phyloP scores from a whole-genome alignment of 2,329 filamentous ascomycete species.

The Dryadomyces quercivorus region DNA sequence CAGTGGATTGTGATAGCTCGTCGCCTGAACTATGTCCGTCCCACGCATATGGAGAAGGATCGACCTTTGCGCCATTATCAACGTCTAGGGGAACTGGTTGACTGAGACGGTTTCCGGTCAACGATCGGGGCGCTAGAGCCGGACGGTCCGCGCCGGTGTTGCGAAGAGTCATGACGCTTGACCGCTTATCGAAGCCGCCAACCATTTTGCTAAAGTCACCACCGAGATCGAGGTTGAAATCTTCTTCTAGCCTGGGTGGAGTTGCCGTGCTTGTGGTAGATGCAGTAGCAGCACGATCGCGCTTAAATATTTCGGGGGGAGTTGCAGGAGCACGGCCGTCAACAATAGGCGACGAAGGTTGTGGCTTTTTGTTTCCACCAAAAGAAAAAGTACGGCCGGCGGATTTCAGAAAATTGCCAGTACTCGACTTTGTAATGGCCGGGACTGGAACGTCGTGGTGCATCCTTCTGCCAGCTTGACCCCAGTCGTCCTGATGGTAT shows the following conservation, averaged over 20 bases:
- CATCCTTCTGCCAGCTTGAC: slow-evolving; percentile 23
- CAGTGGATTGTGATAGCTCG: slow-evolving; percentile 27
- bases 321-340: slow-evolving; percentile 19
- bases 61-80: slow-evolving; percentile 30
- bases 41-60: slow-evolving; percentile 37
- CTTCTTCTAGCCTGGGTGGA: slow-evolving; percentile 33
- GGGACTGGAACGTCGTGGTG: slow-evolving; percentile 27
- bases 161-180: slow-evolving; percentile 35
- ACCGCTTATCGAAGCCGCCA: slow-evolving; percentile 42
- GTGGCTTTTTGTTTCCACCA: slow-evolving; percentile 40
- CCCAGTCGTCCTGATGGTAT: slow-evolving; percentile 24
- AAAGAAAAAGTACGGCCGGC: slow-evolving; percentile 49
- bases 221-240: slow-evolving; percentile 39
- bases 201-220: slow-evolving; percentile 48
- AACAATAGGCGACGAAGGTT: slow-evolving; percentile 23
- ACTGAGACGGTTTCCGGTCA: slow-evolving; percentile 32
- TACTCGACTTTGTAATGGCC: slow-evolving; percentile 31
- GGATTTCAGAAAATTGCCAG: slow-evolving; percentile 39
- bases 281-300: slow-evolving; percentile 38
- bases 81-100: slow-evolving; percentile 36
- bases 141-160: slow-evolving; percentile 24
- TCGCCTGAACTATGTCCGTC: slow-evolving; percentile 39
- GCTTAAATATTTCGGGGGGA: slow-evolving; percentile 15
- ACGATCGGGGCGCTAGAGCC: slow-evolving; percentile 25
- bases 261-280: slow-evolving; percentile 43